Base-by-base conservation (phyloP, 352 stramenopile species). In the Phytophthora pisi region DNA sequence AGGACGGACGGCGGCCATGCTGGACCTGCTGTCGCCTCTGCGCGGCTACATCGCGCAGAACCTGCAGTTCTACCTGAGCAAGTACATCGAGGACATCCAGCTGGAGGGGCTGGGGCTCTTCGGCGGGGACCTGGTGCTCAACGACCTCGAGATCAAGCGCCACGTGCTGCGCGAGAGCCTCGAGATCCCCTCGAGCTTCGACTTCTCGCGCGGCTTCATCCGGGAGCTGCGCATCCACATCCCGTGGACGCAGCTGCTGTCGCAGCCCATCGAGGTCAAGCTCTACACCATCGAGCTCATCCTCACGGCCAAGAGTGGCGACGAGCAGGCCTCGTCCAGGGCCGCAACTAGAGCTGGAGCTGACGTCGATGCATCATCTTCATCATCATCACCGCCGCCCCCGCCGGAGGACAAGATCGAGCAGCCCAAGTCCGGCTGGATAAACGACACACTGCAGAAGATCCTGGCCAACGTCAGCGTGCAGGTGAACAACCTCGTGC, bases 201-300 rank as follows among this genome's bases (percentile, higher is more conserved):
- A 96, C 62, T 94, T 96, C 53, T 90, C 88, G 23, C 77, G 88
- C 26, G 88, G 88, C 40, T 96, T 96, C 68, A 93, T 96, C 62
- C 83, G 88, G 26, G 88, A 96, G 54, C 79, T 96, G 53, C 86
- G 87, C 31, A 95, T 96, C 61, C 88, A 94, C 65, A 96, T 96
- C 65, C 88, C 88, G 36, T 96, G 88, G 88, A 95, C 86, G n/a
- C 86, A 95, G 40, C 46, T 96, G 61, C 69, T 96, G 18, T 95
- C 86, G 3, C 88, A 96, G 63, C 81, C 88, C 13, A 96, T 95
- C 45, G 88, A 95, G 57, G 81, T 96, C 51, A 96, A 96, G 57
- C 74, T 96, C 49, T 96, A 94, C 72, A 96, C 88, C 28, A 84
- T 95, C n/a, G 88, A 96, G 54, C 74, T 96, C 30, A 96, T 96